Conservation (phyloP, 495 filamentous ascomycete species). For the Lentithecium fluviatile region DNA sequence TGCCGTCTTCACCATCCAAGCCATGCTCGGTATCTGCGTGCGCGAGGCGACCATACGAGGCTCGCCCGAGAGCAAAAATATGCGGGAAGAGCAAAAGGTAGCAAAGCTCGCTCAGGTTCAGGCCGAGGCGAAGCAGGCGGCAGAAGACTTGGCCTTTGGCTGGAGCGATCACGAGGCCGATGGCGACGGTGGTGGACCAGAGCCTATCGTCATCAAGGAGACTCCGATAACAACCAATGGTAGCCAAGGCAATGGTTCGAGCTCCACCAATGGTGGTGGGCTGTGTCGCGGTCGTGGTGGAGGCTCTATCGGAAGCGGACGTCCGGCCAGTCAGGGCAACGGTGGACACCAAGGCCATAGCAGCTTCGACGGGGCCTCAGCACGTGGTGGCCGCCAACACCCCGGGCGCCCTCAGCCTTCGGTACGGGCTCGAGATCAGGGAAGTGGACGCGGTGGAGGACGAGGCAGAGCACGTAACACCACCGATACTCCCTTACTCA, state of each 20-base stretch:
- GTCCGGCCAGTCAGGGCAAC: neutral
- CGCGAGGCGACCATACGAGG: slow-evolving; percentile 31
- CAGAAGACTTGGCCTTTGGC: slow-evolving; percentile 18
- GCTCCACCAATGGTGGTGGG: too few relatives aligned
- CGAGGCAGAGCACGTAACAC: neutral
- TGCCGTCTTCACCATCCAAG: slow-evolving; percentile 77
- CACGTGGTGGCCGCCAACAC: neutral
- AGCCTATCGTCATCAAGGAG: slow-evolving; percentile 7
- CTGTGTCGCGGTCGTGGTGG: too few relatives aligned
- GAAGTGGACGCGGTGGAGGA: neutral
- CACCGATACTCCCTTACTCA: neutral
- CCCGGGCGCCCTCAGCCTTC: neutral
- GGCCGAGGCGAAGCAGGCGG: slow-evolving; percentile 22
- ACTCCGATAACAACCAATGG: neutral
- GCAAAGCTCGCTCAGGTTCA: slow-evolving; percentile 12
- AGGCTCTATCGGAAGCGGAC: too few relatives aligned
- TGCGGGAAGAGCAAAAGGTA: slow-evolving; percentile 17
- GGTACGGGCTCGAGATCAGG: neutral
- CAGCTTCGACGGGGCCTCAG: neutral
- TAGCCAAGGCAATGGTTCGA: too few relatives aligned
- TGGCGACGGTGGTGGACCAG: slow-evolving; percentile 22
- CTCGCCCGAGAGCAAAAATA: neutral
- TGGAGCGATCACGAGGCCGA: slow-evolving; percentile 31
- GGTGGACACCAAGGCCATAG: neutral
- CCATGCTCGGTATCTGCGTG: slow-evolving; percentile 61